Percentiles rank a stretch among this genome's conserved stretches.
These are phyloP conservation scores for Coemansia sp. DNA, from an alignment of 192 early-diverging fungal species.

Conservation along the genomic window DNA sequence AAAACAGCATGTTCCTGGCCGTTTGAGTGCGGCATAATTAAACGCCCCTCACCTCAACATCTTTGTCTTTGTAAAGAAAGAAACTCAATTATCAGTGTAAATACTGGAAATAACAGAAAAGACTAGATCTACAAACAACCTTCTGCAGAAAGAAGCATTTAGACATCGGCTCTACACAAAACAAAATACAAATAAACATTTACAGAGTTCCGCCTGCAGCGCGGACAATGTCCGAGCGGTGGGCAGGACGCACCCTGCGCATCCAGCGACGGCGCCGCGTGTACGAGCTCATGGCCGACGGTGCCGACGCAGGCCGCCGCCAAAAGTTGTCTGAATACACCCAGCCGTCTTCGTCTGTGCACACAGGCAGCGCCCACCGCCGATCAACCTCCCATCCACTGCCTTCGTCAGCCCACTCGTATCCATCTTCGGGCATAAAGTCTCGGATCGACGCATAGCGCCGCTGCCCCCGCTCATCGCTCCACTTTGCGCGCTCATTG, in stretches of 20 bases:
- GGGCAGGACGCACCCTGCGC: slow-evolving; percentile 44
- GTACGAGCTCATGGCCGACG: slow-evolving; percentile 53
- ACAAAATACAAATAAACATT: neutral
- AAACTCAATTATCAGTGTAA: too few species aligned
- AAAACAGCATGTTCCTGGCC: too few species aligned
- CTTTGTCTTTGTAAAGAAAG: too few species aligned
- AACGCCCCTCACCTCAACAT: too few species aligned
- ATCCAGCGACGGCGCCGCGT: slow-evolving; percentile 70
- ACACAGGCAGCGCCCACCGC: slow-evolving; percentile 49
- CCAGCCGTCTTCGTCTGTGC: slow-evolving; percentile 64
- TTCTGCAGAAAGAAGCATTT: too few species aligned
- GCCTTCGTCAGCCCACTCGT: slow-evolving; percentile 57
- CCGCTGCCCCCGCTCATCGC: slow-evolving; percentile 61
- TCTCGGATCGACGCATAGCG: slow-evolving; percentile 55
- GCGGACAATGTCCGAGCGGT: neutral
- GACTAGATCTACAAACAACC: too few species aligned
- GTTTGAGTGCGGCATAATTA: too few species aligned
- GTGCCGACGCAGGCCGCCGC: slow-evolving; percentile 50
- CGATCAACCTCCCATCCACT: slow-evolving; percentile 62
- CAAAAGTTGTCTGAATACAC: slow-evolving; percentile 70
- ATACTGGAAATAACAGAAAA: too few species aligned
- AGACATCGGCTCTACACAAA: too few species aligned
- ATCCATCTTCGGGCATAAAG: slow-evolving; percentile 59
- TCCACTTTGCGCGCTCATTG: slow-evolving; percentile 66
- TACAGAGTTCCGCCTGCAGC: neutral